Evolutionary conservation across 306 rosid genomes (phyloP).

Genomic region (Carpinus fangiana): DNA sequence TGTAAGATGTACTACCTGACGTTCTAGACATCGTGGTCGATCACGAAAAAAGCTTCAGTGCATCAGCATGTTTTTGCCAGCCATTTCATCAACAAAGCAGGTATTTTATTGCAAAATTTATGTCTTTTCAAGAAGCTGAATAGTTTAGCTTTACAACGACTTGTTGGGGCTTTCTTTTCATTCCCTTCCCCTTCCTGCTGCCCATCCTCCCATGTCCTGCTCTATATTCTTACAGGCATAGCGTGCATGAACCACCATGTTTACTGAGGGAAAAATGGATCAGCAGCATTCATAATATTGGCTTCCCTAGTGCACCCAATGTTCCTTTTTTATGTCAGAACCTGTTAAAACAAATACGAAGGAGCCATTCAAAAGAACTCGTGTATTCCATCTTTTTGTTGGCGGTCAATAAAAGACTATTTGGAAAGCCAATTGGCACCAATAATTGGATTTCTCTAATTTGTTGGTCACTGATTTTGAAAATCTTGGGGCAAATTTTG

Average conservation of each 20-base stretch:
- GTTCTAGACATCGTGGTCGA: not conserved
- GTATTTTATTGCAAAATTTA: constrained; percentile 19
- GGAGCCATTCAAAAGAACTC: not conserved
- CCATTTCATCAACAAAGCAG: constrained; percentile 9
- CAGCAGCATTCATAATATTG: not conserved
- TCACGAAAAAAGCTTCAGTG: not conserved
- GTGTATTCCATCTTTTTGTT: too few species aligned
- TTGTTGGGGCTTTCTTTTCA: not conserved
- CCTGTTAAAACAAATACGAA: not conserved
- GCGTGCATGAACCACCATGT: not conserved
- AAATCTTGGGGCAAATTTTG: not conserved
- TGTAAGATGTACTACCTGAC: not conserved
- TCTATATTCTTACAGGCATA: not conserved
- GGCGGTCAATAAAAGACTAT: not conserved
- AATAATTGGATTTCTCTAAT: not conserved
- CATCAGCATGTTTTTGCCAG: not conserved
- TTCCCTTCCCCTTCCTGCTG: not conserved
- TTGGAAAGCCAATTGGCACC: not conserved
- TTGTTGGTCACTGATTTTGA: not conserved
- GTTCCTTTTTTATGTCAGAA: not conserved
- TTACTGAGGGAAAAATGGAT: not conserved
- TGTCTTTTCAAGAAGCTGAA: constrained; percentile 6
- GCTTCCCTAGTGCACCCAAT: not conserved
- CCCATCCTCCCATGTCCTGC: not conserved
- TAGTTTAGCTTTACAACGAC: not conserved